Percentiles rank a stretch among this genome's conserved stretches.
Conservation (phyloP, 2,329 filamentous ascomycete species). For the Aureobasidium pullulans region DNA sequence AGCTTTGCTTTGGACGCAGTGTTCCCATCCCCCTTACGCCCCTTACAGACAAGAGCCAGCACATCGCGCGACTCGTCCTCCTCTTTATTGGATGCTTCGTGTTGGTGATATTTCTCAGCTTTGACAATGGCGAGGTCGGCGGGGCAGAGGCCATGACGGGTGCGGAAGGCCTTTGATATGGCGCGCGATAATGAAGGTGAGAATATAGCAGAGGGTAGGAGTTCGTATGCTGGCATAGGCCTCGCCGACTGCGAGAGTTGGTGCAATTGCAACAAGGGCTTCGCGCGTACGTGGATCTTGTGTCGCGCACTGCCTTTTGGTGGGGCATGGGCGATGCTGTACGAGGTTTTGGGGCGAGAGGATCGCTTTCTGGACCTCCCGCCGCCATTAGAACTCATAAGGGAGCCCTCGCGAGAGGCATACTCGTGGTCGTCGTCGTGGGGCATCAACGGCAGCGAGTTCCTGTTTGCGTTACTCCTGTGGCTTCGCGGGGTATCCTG, state of each 20-base stretch:
- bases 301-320: conserved; percentile 48
- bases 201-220: conserved; percentile 54
- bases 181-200: conserved; percentile 53
- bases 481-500: not conserved
- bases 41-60: conserved; percentile 59
- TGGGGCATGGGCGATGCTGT: conserved; percentile 61
- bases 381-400: conserved; percentile 11
- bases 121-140: conserved; percentile 65
- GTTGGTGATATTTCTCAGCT: conserved; percentile 56
- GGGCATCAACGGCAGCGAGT: conserved; percentile 23
- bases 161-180: conserved; percentile 57
- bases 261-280: conserved; percentile 65
- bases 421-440: conserved; percentile 26
- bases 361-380: conserved; percentile 19
- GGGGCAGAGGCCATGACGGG: conserved; percentile 55
- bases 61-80: conserved; percentile 49
- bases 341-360: conserved; percentile 52
- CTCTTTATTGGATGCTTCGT: conserved; percentile 41
- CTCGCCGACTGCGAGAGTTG: conserved; percentile 53
- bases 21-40: conserved; percentile 41
- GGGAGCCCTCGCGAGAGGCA: conserved; percentile 24
- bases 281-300: conserved; percentile 61
- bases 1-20: conserved; percentile 59
- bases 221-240: conserved; percentile 62
- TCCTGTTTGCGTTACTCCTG: conserved; percentile 1